Evolutionary conservation across 192 early-diverging fungal genomes (phyloP).

Genomic region (Endogone sp.): DNA sequence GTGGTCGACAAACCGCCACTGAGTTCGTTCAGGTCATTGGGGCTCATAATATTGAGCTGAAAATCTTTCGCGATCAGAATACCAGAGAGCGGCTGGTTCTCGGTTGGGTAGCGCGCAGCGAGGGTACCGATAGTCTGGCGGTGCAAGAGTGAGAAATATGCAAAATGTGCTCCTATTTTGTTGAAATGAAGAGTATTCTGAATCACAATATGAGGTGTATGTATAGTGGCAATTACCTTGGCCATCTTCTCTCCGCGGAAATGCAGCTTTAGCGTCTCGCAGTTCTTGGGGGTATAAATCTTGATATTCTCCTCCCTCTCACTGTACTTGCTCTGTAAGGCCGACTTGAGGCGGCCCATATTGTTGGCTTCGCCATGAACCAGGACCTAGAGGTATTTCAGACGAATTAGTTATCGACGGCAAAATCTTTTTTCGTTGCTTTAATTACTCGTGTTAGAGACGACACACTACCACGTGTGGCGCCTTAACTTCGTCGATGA

Average conservation of each 20-base stretch:
- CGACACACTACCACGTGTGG: conserved; percentile 66
- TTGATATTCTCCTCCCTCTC: conserved; percentile 75
- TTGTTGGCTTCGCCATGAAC: conserved; percentile 96
- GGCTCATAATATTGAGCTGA: conserved; percentile 81
- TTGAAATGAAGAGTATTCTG: not conserved
- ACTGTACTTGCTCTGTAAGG: conserved; percentile 77
- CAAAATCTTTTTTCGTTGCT: not conserved
- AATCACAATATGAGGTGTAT: not conserved
- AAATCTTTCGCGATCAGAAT: conserved; percentile 89
- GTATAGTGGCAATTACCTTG: conserved; percentile 56
- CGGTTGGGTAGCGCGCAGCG: conserved; percentile 69
- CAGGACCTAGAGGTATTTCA: conserved; percentile 49
- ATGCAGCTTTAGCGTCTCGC: conserved; percentile 82
- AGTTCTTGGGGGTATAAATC: conserved; percentile 88
- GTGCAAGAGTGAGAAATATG: not conserved
- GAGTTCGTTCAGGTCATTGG: conserved; percentile 77
- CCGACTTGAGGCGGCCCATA: conserved; percentile 87
- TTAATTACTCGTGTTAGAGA: not conserved
- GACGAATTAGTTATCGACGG: not conserved
- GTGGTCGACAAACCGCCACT: conserved; percentile 70
- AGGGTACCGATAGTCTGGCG: conserved; percentile 76
- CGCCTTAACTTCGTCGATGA: conserved; percentile 93
- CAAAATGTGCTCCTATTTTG: not conserved
- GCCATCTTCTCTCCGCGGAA: conserved; percentile 96
- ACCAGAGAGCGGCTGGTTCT: conserved; percentile 65